A percentile compares a stretch with the other conserved stretches of the same genome.
Conservation (phyloP, 805 yeast species). For the Yarrowia keelungensis region DNA sequence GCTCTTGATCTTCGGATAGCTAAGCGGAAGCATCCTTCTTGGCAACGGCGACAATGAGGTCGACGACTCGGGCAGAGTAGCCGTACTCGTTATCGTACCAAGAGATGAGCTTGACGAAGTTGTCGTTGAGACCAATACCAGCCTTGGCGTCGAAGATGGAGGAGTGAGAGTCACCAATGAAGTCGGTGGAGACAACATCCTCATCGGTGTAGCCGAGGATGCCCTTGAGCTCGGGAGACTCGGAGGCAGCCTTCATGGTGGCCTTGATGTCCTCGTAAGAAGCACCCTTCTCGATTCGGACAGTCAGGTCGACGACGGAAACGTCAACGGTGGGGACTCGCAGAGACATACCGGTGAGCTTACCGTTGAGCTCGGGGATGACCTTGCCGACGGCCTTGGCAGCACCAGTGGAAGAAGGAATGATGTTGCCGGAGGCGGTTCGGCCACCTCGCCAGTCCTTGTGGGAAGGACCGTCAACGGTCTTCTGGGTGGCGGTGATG, state of each 20-base stretch:
- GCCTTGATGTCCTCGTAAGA: constrained; percentile 84
- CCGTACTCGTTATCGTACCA: constrained; percentile 98
- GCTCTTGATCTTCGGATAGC: constrained; percentile 39
- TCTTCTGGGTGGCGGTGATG: constrained; percentile 94
- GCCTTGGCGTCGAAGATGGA: constrained; percentile 92
- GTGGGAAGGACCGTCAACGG: constrained; percentile 96
- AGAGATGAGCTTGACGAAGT: constrained; percentile 87
- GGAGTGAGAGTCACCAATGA: constrained; percentile 82
- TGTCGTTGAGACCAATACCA: constrained; percentile 85
- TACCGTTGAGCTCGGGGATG: constrained; percentile 87
- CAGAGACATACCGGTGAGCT: constrained; percentile 91
- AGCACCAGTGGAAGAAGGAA: constrained; percentile 96
- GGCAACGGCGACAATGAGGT: constrained; percentile 82
- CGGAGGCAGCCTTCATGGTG: constrained; percentile 76
- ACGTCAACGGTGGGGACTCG: constrained; percentile 95
- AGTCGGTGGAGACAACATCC: constrained; percentile 89
- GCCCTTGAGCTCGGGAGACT: constrained; percentile 75
- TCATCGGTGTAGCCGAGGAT: constrained; percentile 90
- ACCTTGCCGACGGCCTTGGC: constrained; percentile 98
- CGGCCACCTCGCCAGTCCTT: constrained; percentile 99
- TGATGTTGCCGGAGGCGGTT: constrained; percentile 88
- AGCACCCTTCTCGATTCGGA: constrained; percentile 75
- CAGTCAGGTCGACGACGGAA: constrained; percentile 91
- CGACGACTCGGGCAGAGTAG: constrained; percentile 95
- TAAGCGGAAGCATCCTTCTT: constrained; percentile 47